A percentile compares a stretch with the other conserved stretches of the same genome.
Evolutionary conservation across 345 rosid species (phyloP).

Genomic region (Psidium guajava): DNA sequence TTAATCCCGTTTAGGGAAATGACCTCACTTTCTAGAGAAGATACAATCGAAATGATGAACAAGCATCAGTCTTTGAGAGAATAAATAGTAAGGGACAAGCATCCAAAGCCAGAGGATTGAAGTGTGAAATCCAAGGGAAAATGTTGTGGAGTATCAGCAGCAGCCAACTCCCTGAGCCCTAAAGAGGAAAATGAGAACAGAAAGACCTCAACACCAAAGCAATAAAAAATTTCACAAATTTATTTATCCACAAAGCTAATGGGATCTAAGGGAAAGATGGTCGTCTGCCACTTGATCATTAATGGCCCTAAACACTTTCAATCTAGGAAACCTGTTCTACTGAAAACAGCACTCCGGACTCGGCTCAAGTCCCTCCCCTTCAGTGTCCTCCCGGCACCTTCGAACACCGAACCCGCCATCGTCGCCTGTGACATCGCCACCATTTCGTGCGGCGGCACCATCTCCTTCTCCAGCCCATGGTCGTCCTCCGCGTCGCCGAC

Average conservation of each 20-base stretch:
- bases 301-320: background rate
- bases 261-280: background rate
- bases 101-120: background rate
- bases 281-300: background rate
- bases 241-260: background rate
- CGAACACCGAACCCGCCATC: slow-evolving; percentile 3
- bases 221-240: background rate
- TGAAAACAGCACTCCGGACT: slow-evolving; percentile 7
- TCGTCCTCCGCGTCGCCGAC: background rate
- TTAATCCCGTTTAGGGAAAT: background rate
- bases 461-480: background rate
- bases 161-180: background rate
- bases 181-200: background rate
- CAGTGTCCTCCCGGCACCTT: slow-evolving; percentile 5
- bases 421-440: background rate
- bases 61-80: background rate
- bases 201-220: background rate
- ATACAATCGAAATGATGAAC: background rate
- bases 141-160: background rate
- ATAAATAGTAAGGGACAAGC: background rate
- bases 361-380: slow-evolving; percentile 10
- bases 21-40: background rate
- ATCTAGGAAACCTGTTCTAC: slow-evolving; percentile 6
- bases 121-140: background rate
- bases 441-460: slow-evolving; percentile 10